These are phyloP conservation scores for Microsporum ferrugineum DNA, from an alignment of 2,329 filamentous ascomycete genomes.

Conservation along the genomic window DNA sequence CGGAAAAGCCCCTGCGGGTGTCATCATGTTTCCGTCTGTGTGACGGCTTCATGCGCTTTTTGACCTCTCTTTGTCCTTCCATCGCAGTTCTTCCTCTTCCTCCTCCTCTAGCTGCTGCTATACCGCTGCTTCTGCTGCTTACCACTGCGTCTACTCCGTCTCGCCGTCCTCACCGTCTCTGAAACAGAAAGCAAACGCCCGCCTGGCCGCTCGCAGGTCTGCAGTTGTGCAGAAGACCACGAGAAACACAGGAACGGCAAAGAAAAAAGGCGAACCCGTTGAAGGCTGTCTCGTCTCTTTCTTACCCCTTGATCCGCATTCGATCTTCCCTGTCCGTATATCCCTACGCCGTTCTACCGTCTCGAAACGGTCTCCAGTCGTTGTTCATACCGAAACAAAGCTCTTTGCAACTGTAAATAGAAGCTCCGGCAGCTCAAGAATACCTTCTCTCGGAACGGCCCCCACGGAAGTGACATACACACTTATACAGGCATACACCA, in stretches of 20 bases:
- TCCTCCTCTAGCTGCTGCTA: conserved; percentile 2
- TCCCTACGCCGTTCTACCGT: not conserved
- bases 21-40: conserved; percentile 18
- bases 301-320: not conserved
- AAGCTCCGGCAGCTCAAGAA: not conserved
- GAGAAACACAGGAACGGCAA: not conserved
- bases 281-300: not conserved
- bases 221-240: not conserved
- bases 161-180: conserved; percentile 14
- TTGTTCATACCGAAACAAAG: not conserved
- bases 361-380: not conserved
- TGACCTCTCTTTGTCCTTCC: conserved; percentile 18
- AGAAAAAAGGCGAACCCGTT: not conserved
- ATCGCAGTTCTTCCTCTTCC: conserved; percentile 6
- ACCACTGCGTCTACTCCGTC: conserved; percentile 7
- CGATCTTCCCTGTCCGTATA: not conserved
- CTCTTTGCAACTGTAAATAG: not conserved
- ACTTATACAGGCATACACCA: not conserved
- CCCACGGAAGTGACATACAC: not conserved
- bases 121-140: not conserved
- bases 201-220: not conserved
- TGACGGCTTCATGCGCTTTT: conserved; percentile 16
- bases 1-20: conserved; percentile 9
- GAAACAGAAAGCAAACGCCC: conserved; percentile 8
- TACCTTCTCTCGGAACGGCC: not conserved